These are phyloP conservation scores for Staphylotrichum longicolle DNA, from an alignment of 495 filamentous ascomycete species.

Conservation along the genomic window DNA sequence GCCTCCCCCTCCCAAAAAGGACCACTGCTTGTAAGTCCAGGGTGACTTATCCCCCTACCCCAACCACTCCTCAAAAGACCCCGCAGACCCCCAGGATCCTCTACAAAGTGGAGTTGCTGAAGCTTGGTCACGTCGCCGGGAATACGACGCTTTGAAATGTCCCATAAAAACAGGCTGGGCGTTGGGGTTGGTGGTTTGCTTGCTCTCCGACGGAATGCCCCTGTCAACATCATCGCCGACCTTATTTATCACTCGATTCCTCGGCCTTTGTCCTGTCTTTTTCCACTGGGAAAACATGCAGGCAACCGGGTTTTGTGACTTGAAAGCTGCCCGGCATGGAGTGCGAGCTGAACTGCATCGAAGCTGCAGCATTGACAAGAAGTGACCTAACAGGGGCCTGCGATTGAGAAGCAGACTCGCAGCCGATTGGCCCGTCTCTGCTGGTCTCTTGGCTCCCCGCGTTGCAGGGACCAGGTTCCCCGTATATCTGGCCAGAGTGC, in stretches of 20 bases:
- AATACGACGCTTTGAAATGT: not conserved
- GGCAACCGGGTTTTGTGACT: no score
- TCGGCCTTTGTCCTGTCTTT: no score
- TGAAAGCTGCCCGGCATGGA: no score
- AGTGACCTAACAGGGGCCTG: no score
- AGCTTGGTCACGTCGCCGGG: not conserved
- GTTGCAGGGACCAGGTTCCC: slow-evolving; percentile 24
- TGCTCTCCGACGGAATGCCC: no score
- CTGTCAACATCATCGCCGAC: no score
- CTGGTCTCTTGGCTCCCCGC: slow-evolving; percentile 20
- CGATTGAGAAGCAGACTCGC: not conserved
- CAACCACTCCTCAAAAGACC: not conserved
- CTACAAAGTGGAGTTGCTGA: not conserved
- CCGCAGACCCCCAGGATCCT: not conserved
- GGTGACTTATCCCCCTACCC: not conserved
- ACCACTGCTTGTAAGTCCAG: not conserved
- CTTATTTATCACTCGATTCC: no score
- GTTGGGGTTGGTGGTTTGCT: not conserved
- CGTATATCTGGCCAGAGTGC: slow-evolving; percentile 12
- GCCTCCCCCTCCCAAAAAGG: not conserved
- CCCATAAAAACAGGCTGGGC: not conserved
- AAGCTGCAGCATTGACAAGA: no score
- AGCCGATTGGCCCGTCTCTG: slow-evolving; percentile 15
- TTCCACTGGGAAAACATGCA: no score
- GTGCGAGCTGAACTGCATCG: no score